phyloP scores from a whole-genome alignment of 2,329 filamentous ascomycete genomes.

The Trichothecium roseum region DNA sequence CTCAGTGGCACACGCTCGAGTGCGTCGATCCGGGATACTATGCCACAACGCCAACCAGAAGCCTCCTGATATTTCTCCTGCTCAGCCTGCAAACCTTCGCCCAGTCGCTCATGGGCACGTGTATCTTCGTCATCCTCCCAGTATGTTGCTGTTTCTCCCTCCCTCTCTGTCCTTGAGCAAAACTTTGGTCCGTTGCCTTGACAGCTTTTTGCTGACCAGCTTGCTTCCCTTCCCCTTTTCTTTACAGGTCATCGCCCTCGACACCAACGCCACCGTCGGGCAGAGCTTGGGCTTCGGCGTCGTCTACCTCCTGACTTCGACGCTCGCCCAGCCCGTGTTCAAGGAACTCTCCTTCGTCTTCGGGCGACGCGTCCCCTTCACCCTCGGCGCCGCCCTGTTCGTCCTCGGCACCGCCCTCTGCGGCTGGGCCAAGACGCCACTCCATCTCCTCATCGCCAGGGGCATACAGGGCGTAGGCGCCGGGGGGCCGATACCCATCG shows the following conservation, averaged over 20 bases:
- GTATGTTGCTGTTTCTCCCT: conserved; percentile 5
- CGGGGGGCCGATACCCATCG: conserved; percentile 21
- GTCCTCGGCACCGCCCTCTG: conserved; percentile 28
- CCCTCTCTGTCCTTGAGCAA: neutral
- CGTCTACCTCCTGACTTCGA: conserved; percentile 56
- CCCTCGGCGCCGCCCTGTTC: conserved; percentile 18
- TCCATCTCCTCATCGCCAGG: conserved; percentile 20
- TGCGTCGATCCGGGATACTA: neutral
- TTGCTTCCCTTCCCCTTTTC: neutral
- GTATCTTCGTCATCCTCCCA: conserved; percentile 16
- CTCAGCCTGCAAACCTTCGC: conserved; percentile 12
- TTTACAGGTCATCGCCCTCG: conserved; percentile 10
- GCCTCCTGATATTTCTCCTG: conserved; percentile 10
- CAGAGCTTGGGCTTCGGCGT: conserved; percentile 36
- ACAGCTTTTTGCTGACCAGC: too few relatives aligned
- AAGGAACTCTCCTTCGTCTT: conserved; percentile 24
- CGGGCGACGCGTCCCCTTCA: conserved; percentile 18
- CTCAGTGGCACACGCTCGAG: neutral
- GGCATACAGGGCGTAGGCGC: conserved; percentile 24
- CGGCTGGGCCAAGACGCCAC: conserved; percentile 18
- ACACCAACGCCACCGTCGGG: conserved; percentile 14
- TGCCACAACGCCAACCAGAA: conserved; percentile 2
- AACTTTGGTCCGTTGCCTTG: neutral
- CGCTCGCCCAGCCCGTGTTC: conserved; percentile 45
- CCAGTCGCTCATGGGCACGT: conserved; percentile 16